Conservation (phyloP, 2,329 filamentous ascomycete species). For the Didymella segeticola region DNA sequence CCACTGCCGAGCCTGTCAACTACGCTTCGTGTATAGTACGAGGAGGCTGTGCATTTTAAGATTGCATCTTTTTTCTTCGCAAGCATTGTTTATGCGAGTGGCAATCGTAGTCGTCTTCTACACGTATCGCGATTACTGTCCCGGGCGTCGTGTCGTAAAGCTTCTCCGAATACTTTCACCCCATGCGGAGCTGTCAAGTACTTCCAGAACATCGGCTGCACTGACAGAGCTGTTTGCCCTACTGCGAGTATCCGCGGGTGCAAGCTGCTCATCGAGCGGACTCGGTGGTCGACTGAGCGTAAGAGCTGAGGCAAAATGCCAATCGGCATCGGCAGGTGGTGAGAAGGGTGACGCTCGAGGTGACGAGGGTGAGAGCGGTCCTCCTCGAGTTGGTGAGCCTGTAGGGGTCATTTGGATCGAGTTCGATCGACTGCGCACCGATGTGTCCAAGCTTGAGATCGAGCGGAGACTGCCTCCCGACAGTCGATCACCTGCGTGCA, state of each 20-base stretch:
- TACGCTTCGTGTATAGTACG: conserved; percentile 12
- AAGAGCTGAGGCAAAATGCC: conserved; percentile 56
- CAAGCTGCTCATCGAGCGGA: conserved; percentile 42
- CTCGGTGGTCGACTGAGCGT: conserved; percentile 49
- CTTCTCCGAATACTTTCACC: conserved; percentile 89
- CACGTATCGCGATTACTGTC: conserved; percentile 6
- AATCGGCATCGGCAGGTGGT: conserved; percentile 45
- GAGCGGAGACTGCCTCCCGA: conserved; percentile 35
- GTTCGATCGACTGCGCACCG: conserved; percentile 44
- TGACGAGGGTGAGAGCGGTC: conserved; percentile 27
- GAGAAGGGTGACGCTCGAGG: conserved; percentile 41
- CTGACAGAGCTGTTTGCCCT: conserved; percentile 73
- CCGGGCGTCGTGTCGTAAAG: conserved; percentile 69
- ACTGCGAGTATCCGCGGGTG: conserved; percentile 57
- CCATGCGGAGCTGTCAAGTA: conserved; percentile 90
- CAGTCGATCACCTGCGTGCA: conserved; percentile 33
- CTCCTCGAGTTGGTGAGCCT: conserved; percentile 41
- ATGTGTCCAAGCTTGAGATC: conserved; percentile 38
- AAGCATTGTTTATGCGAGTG: not conserved
- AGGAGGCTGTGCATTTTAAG: not conserved
- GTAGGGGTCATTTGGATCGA: conserved; percentile 49
- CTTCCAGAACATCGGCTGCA: conserved; percentile 78
- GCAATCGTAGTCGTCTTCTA: not conserved
- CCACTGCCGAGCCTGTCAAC: conserved; percentile 7
- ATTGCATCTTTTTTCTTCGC: not conserved